Percentiles rank a stretch among this genome's conserved stretches.
phyloP scores from a whole-genome alignment of 202 grass and related monocot species.

The Brachypodium distachyon region DNA sequence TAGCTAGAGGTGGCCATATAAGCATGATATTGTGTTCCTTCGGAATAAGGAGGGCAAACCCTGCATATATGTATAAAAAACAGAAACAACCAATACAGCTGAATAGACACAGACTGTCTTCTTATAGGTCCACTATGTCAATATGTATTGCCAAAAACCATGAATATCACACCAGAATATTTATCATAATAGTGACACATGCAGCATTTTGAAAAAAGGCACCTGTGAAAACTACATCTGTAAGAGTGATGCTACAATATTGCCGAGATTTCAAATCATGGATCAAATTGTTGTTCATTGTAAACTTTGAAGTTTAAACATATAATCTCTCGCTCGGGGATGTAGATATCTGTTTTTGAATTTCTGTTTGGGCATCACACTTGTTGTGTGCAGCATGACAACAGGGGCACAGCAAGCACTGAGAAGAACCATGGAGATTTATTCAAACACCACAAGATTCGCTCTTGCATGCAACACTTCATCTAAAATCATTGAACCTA shows the following conservation, averaged over 20 bases:
- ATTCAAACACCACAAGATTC: conserved; percentile 92
- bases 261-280: not conserved
- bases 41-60: not conserved
- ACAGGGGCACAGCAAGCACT: conserved; percentile 89
- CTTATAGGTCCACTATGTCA: not conserved
- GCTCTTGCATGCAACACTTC: conserved; percentile 93
- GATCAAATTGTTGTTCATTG: not conserved
- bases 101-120: not conserved
- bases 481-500: conserved; percentile 98
- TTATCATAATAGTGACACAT: not conserved
- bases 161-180: not conserved
- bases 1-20: not conserved
- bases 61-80: not conserved
- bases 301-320: not conserved
- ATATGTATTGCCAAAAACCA: not conserved
- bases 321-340: not conserved
- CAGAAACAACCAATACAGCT: too few species aligned
- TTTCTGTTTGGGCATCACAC: not conserved
- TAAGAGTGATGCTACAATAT: not conserved
- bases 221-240: not conserved
- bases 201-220: not conserved
- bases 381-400: conserved; percentile 69
- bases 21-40: not conserved
- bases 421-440: conserved; percentile 98
- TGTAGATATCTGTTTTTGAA: not conserved